Percentiles rank a stretch among this genome's conserved stretches.
phyloP scores from a whole-genome alignment of 352 stramenopile genomes.

The Phytophthora multivora region DNA sequence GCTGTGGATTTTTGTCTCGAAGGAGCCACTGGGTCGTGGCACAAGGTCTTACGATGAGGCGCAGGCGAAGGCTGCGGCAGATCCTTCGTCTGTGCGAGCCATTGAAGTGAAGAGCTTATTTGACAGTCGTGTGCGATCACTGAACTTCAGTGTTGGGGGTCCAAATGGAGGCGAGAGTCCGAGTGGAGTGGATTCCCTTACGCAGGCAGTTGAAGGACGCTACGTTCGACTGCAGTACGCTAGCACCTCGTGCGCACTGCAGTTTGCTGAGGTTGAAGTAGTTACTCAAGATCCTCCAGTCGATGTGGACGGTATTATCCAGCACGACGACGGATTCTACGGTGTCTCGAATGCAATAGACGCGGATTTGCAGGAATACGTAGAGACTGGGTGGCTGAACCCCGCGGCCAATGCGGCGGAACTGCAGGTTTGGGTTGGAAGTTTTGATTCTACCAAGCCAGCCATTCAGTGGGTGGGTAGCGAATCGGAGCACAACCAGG shows the following conservation, averaged over 20 bases:
- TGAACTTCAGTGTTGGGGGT: constrained; percentile 19
- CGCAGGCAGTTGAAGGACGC: constrained; percentile 29
- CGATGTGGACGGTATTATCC: not conserved
- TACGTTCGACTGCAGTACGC: constrained; percentile 72
- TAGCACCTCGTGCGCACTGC: constrained; percentile 39
- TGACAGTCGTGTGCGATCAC: constrained; percentile 26
- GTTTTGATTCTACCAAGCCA: constrained; percentile 55
- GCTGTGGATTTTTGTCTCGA: constrained; percentile 67
- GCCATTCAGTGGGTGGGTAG: constrained; percentile 55
- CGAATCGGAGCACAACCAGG: constrained; percentile 11
- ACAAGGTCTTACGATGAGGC: constrained; percentile 19
- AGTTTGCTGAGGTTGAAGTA: constrained; percentile 76
- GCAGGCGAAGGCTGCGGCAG: constrained; percentile 16
- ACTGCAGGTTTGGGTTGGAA: constrained; percentile 73
- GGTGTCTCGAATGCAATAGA: constrained; percentile 44
- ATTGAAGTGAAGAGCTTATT: constrained; percentile 30
- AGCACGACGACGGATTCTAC: constrained; percentile 66
- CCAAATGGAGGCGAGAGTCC: constrained; percentile 1
- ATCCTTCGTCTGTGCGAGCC: constrained; percentile 20
- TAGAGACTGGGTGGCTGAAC: constrained; percentile 73
- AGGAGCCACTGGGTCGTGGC: constrained; percentile 34
- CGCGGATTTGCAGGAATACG: constrained; percentile 46
- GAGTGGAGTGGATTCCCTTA: not conserved
- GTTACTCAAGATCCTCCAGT: constrained; percentile 30
- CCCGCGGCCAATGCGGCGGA: constrained; percentile 35